Conservation (phyloP, 495 filamentous ascomycete species). For the Aeminium ludgeri region DNA sequence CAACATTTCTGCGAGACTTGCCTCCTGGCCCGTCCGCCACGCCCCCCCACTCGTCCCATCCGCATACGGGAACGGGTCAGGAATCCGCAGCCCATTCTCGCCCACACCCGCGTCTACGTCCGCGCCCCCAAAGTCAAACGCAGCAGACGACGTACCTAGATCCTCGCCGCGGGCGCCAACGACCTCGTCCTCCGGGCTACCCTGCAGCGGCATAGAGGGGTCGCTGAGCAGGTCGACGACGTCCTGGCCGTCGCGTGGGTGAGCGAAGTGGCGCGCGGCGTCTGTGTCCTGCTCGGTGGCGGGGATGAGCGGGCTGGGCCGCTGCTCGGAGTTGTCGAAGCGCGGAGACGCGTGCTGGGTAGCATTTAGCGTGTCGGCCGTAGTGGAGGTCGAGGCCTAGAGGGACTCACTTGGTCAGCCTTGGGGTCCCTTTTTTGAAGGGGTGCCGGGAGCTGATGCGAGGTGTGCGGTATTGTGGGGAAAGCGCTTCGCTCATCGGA, state of each 20-base stretch:
- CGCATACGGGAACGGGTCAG: background rate
- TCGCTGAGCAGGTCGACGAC: slow-evolving; percentile 13
- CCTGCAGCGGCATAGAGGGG: too few species aligned
- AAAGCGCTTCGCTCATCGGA: background rate
- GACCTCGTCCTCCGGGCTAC: background rate
- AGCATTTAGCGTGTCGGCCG: background rate
- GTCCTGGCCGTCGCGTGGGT: slow-evolving; percentile 11
- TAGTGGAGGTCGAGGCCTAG: background rate
- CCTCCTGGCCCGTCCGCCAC: background rate
- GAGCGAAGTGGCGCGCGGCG: slow-evolving; percentile 2
- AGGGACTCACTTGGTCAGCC: slow-evolving; percentile 3
- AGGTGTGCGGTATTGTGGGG: background rate
- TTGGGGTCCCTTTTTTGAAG: background rate
- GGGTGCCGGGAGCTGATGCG: background rate
- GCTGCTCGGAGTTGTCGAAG: slow-evolving; percentile 15
- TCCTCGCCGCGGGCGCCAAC: background rate
- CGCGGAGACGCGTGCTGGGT: background rate
- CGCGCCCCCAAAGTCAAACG: background rate
- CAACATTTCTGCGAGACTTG: background rate
- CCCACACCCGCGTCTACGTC: background rate
- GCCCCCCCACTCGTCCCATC: background rate
- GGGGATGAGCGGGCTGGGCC: slow-evolving; percentile 6
- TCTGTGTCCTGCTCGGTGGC: slow-evolving; percentile 8
- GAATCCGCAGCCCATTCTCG: background rate
- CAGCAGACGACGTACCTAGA: slow-evolving; percentile 11